phyloP scores from a whole-genome alignment of 169 alveolate species.

The Babesia microti region DNA sequence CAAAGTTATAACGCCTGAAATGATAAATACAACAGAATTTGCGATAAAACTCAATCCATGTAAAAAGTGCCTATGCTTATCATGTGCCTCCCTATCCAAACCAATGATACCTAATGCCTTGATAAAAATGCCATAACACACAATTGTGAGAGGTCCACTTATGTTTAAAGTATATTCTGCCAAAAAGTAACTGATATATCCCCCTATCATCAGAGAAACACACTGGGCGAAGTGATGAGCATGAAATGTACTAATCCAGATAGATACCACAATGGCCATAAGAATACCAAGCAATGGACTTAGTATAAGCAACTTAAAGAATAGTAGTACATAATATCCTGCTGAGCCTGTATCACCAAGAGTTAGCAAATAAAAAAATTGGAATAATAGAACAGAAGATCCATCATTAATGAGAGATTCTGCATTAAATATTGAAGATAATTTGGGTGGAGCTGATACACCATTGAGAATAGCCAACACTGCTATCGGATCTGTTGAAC shows the following conservation, averaged over 20 bases:
- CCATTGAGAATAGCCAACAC: slow-evolving; percentile 67
- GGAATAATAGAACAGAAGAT: slow-evolving; percentile 68
- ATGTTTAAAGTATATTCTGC: slow-evolving; percentile 61
- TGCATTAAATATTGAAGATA: slow-evolving; percentile 69
- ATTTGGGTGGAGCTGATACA: slow-evolving; percentile 66
- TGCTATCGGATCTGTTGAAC: slow-evolving; percentile 82
- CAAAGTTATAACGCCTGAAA: slow-evolving; percentile 67
- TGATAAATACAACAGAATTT: slow-evolving; percentile 65
- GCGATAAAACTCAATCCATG: slow-evolving; percentile 64
- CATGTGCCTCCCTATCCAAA: slow-evolving; percentile 67
- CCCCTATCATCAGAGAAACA: slow-evolving; percentile 43
- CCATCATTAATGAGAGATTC: slow-evolving; percentile 78
- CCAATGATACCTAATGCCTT: slow-evolving; percentile 72
- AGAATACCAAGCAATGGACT: slow-evolving; percentile 69
- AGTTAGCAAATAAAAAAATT: slow-evolving; percentile 61
- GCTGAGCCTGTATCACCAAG: slow-evolving; percentile 54
- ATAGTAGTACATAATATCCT: slow-evolving; percentile 46
- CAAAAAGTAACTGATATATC: slow-evolving; percentile 60
- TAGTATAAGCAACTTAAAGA: slow-evolving; percentile 57
- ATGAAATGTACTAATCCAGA: slow-evolving; percentile 66
- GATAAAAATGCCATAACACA: slow-evolving; percentile 71
- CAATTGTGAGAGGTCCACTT: slow-evolving; percentile 76
- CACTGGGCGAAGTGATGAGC: slow-evolving; percentile 63
- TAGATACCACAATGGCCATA: slow-evolving; percentile 55
- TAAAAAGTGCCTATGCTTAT: slow-evolving; percentile 57